phyloP scores from a whole-genome alignment of 1,284 basidiomycete genomes.

The Anthracocystis walkeri region DNA sequence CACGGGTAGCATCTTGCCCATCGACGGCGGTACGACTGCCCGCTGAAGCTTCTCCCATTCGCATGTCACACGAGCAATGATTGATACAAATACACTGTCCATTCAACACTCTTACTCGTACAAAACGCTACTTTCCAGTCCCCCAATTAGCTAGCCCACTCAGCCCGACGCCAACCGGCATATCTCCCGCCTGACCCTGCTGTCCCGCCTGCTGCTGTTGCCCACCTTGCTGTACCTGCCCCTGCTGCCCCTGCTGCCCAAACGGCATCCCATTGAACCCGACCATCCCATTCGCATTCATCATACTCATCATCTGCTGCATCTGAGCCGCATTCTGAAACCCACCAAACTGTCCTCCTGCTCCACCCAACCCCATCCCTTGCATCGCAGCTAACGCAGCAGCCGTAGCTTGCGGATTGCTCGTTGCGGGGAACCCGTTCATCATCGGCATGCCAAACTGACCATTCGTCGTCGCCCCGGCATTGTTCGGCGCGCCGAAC shows the following conservation, averaged over 20 bases:
- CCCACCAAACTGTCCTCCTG: slow-evolving; percentile 20
- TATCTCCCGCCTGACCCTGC: slow-evolving; percentile 28
- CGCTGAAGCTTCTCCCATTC: slow-evolving; percentile 17
- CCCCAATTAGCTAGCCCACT: slow-evolving; percentile 50
- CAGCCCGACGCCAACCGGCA: slow-evolving; percentile 47
- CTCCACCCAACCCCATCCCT: slow-evolving; percentile 23
- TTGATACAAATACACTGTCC: slow-evolving; percentile 9
- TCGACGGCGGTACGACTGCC: slow-evolving; percentile 52
- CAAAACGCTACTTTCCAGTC: slow-evolving; percentile 20
- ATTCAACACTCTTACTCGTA: background rate
- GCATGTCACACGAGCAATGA: slow-evolving; percentile 2
- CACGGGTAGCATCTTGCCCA: slow-evolving; percentile 50
- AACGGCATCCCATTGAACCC: slow-evolving; percentile 27
- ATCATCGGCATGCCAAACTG: slow-evolving; percentile 40
- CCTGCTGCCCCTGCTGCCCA: slow-evolving; percentile 26
- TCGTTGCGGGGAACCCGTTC: slow-evolving; percentile 32
- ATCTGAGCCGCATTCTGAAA: slow-evolving; percentile 27
- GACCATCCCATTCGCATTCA: slow-evolving; percentile 16
- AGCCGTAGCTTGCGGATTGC: slow-evolving; percentile 28
- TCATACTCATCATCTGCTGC: slow-evolving; percentile 53
- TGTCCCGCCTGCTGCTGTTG: slow-evolving; percentile 16
- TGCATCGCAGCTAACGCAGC: slow-evolving; percentile 40
- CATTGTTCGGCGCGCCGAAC: slow-evolving; percentile 2
- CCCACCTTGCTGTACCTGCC: slow-evolving; percentile 14
- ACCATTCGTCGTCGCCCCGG: too few relatives aligned